phyloP scores from a whole-genome alignment of 2,329 filamentous ascomycete species.

The Didymella keratinophila region DNA sequence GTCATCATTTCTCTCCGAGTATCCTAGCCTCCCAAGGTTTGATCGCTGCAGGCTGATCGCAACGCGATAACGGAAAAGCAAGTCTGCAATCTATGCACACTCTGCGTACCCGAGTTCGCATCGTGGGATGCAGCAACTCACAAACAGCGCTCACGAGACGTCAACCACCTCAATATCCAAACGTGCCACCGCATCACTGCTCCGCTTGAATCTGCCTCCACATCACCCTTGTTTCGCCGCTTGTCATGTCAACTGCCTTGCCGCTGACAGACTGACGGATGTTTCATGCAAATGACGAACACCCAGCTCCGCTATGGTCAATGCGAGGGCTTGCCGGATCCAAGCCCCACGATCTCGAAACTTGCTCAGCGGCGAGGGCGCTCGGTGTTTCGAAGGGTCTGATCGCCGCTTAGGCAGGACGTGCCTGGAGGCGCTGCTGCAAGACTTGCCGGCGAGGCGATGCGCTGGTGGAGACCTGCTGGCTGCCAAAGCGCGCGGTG shows the following conservation, averaged over 20 bases:
- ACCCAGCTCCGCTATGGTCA: not conserved
- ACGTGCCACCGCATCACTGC: slow-evolving; percentile 7
- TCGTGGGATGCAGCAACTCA: not conserved
- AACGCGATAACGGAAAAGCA: slow-evolving; percentile 3
- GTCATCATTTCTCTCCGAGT: not conserved
- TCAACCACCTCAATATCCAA: not conserved
- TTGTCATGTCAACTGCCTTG: slow-evolving; percentile 19
- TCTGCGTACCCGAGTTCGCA: not conserved
- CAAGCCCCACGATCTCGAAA: slow-evolving; percentile 13
- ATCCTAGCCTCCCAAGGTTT: not conserved
- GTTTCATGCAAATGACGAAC: slow-evolving; percentile 38
- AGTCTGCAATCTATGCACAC: slow-evolving; percentile 5
- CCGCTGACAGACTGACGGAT: slow-evolving; percentile 26
- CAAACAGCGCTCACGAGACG: slow-evolving; percentile 1
- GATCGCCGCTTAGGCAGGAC: slow-evolving; percentile 6
- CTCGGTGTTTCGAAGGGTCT: slow-evolving; percentile 14
- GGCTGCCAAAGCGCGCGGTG: slow-evolving; percentile 7
- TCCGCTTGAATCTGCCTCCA: slow-evolving; percentile 4
- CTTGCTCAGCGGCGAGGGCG: slow-evolving; percentile 11
- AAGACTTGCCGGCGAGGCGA: not conserved
- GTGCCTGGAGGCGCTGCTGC: slow-evolving; percentile 1
- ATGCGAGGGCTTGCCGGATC: slow-evolving; percentile 1
- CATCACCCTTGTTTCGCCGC: slow-evolving; percentile 15
- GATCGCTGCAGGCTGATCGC: not conserved
- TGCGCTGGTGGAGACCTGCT: slow-evolving; percentile 5